Evolutionary conservation across 2,329 filamentous ascomycete genomes (phyloP).

Genomic region (Xylaria sp.): DNA sequence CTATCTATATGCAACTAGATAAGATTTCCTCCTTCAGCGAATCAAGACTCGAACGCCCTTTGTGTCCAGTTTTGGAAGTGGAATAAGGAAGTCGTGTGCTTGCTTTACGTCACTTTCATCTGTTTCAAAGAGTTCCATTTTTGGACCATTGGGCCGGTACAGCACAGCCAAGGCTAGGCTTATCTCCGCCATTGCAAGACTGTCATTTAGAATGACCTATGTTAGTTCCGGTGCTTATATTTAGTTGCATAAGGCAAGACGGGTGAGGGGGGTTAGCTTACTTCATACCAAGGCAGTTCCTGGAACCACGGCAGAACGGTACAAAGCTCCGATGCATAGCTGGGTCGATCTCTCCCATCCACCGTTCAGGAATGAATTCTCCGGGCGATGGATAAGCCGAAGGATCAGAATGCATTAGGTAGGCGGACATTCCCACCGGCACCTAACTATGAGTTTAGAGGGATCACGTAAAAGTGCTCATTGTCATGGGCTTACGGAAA

Average conservation of each 20-base stretch:
- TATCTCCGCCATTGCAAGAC: conserved; percentile 36
- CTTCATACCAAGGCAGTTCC: conserved; percentile 39
- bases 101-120: conserved; percentile 35
- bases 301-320: conserved; percentile 34
- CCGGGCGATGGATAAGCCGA: conserved; percentile 40
- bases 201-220: neutral
- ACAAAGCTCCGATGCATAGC: conserved; percentile 33
- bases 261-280: neutral
- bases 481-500: conserved; percentile 32
- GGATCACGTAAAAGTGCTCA: neutral
- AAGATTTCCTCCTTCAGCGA: neutral
- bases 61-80: conserved; percentile 10
- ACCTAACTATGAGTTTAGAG: no score
- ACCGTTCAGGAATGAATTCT: conserved; percentile 47
- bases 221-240: neutral
- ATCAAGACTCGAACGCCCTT: conserved; percentile 18
- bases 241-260: neutral
- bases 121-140: conserved; percentile 36
- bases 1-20: neutral
- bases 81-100: conserved; percentile 32
- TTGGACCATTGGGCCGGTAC: conserved; percentile 34
- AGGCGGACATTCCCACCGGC: conserved; percentile 53
- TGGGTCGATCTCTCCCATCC: conserved; percentile 34
- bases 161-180: conserved; percentile 33
- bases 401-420: conserved; percentile 45